These are phyloP conservation scores for Nannochloropsis oceanica DNA, from an alignment of 108 stramenopile genomes.

Conservation along the genomic window DNA sequence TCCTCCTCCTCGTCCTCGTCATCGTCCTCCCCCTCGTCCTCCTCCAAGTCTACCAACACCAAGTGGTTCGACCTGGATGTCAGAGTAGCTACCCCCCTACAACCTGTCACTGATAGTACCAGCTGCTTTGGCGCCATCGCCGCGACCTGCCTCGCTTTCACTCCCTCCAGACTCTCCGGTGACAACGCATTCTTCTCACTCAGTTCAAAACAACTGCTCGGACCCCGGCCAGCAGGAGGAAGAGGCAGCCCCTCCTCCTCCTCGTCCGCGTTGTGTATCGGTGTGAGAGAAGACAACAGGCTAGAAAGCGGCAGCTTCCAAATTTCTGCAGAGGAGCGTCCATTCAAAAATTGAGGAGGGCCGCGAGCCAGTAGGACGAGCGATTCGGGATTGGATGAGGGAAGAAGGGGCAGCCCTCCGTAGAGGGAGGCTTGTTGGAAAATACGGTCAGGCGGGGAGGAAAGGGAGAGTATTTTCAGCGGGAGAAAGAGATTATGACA, in stretches of 20 bases:
- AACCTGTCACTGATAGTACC: slow-evolving; percentile 11
- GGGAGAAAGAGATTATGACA: background rate
- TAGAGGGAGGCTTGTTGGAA: background rate
- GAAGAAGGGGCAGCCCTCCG: background rate
- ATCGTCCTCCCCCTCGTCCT: slow-evolving; percentile 13
- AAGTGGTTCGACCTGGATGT: slow-evolving; percentile 4
- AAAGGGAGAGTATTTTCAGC: background rate
- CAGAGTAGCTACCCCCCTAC: slow-evolving; percentile 4
- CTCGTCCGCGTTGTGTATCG: background rate
- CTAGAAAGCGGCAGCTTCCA: background rate
- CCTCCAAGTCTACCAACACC: slow-evolving; percentile 14
- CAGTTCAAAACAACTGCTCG: background rate
- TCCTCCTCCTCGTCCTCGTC: background rate
- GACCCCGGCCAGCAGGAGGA: background rate
- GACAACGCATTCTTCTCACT: too few relatives aligned
- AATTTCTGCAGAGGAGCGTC: background rate
- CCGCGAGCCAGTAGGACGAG: background rate
- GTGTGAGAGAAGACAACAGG: background rate
- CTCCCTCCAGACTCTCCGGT: background rate
- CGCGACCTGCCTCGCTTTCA: background rate
- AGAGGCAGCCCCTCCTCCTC: background rate
- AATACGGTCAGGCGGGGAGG: background rate
- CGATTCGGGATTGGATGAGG: background rate
- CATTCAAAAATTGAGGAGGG: background rate
- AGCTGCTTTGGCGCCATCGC: background rate